Evolutionary conservation across 768 basidiomycete genomes (phyloP), one percentile per base, ranked within the genome.

Genomic region (Lentinula boryana): DNA sequence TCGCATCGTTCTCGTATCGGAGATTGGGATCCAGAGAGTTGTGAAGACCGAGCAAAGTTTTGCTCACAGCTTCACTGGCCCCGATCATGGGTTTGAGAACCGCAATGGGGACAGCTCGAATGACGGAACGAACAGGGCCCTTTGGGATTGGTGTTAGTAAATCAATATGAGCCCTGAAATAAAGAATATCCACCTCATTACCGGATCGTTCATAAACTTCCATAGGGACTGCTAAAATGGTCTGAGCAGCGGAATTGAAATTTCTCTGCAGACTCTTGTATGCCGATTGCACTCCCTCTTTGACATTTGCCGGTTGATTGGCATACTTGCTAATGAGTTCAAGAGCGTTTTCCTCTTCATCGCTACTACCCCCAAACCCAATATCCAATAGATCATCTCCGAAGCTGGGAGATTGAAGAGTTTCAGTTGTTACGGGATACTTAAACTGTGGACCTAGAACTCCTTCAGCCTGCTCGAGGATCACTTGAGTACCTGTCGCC

Each of bases 51-150:
- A 98, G 81, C 40, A 98, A 75, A 0, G 96, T 95, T 78, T 98
- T 95, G 75, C 93, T 89, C 62, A 98, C 89, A 2, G 97, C 97
- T 73, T 97, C 96, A 54, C 89, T 93, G 4, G 95, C 95, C 4
- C 97, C 97, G 60, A 98, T 99, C 93, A 97, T 96, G 1, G 97
- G 95, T 68, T 93, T 95, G 66, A 99, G 76, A 10, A 99, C 95
- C 0, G 97, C 97, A 61, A 98, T 95, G 5, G 97, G 97, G 10
- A 98, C 94, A 32, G 97, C 97, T 31, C 97, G 87, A 62, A 98
- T 91, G 31, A 99, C 95, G 23, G 96, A 91, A 60, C 88, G 89
- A 48, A 48, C 21, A 56, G 95, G 86, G 2, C 95, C 95, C 95
- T 98, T 68, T 1, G 56, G 57, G 65, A 41, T 32, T 27, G 40